These are phyloP conservation scores for Aspergillus carlsbadensis DNA, from an alignment of 495 filamentous ascomycete species.

Conservation along the genomic window DNA sequence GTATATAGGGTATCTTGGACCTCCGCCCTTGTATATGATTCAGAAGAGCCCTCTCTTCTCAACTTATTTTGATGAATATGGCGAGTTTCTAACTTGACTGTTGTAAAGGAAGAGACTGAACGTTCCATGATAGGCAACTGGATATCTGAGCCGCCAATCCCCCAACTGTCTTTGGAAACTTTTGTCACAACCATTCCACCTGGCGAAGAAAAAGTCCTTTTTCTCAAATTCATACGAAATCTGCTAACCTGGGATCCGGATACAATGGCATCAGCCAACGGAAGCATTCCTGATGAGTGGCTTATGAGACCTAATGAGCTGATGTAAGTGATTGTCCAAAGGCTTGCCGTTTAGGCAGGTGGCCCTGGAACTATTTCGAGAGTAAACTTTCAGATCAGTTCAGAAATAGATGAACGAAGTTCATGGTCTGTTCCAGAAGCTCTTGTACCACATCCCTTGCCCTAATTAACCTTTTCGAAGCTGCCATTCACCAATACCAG, in stretches of 20 bases:
- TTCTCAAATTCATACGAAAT: conserved; percentile 16
- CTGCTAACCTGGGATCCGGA: conserved; percentile 18
- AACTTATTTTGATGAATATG: conserved; percentile 23
- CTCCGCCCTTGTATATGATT: conserved; percentile 21
- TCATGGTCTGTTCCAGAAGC: too few relatives aligned
- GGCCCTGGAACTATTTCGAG: too few relatives aligned
- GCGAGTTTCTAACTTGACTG: conserved; percentile 3
- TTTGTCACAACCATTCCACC: conserved; percentile 18
- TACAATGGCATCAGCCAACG: conserved; percentile 7
- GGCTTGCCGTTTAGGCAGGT: too few relatives aligned
- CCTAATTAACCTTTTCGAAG: too few relatives aligned
- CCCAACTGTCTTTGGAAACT: conserved; percentile 11
- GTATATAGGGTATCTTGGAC: conserved; percentile 25
- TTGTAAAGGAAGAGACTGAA: not conserved
- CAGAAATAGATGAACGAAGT: too few relatives aligned
- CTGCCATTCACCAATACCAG: too few relatives aligned
- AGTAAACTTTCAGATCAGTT: too few relatives aligned
- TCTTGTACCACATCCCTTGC: too few relatives aligned
- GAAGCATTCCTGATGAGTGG: conserved; percentile 13
- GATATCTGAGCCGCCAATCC: conserved; percentile 13
- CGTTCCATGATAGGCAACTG: conserved; percentile 11
- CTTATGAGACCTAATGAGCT: not conserved
- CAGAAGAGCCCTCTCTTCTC: conserved; percentile 20
- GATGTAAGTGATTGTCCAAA: too few relatives aligned
- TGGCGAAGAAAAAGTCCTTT: conserved; percentile 15